Conservation (phyloP, 805 yeast species). For the Torulaspora delbrueckii region DNA sequence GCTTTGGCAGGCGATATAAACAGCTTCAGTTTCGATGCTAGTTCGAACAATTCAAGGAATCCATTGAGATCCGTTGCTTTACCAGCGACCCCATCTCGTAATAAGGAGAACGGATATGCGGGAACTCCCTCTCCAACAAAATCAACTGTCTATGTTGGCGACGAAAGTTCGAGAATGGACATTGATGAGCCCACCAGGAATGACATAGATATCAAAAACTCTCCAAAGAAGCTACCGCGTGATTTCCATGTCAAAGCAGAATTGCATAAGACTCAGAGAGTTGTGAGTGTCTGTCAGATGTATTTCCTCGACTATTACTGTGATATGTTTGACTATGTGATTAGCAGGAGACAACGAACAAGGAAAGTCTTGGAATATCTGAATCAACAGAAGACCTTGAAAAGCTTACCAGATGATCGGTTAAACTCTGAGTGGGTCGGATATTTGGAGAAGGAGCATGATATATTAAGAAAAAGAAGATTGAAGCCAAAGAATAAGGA, state of each 20-base stretch:
- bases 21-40: constrained; percentile 30
- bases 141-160: constrained; percentile 24
- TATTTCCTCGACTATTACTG: constrained; percentile 93
- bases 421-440: constrained; percentile 61
- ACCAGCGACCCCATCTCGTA: constrained; percentile 17
- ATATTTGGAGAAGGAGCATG: constrained; percentile 80
- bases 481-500: constrained; percentile 91
- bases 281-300: constrained; percentile 88
- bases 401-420: constrained; percentile 36
- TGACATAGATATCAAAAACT: constrained; percentile 26
- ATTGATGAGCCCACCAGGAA: constrained; percentile 29
- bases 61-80: constrained; percentile 13
- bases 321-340: constrained; percentile 90
- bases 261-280: constrained; percentile 71
- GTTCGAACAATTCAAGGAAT: constrained; percentile 11
- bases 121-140: constrained; percentile 33
- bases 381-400: constrained; percentile 31
- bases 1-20: constrained; percentile 35
- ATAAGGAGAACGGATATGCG: constrained; percentile 15
- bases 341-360: constrained; percentile 79
- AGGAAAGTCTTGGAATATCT: constrained; percentile 60
- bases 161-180: constrained; percentile 34
- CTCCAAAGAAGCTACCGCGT: constrained; percentile 36
- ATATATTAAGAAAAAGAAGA: constrained; percentile 79
- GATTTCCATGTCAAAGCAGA: constrained; percentile 58